Evolutionary conservation across 768 basidiomycete species (phyloP), one percentile per base, ranked within the genome.

Genomic region (Leccinum barrowsii): DNA sequence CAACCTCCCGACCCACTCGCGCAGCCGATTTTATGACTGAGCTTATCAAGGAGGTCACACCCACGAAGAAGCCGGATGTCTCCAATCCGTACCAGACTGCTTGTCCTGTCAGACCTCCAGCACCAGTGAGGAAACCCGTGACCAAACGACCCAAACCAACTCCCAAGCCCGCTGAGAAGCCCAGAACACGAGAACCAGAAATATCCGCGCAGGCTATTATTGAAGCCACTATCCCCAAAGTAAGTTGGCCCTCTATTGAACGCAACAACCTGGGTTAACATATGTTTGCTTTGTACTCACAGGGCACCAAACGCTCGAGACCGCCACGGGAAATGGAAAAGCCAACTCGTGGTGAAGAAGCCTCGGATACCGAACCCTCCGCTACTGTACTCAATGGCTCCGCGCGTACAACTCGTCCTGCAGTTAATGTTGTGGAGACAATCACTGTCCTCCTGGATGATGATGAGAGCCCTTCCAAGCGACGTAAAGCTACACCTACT

Each of bases 271-370:
- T 7, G 65, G 21, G 64, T 54, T 48, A 35, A 17, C 24, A 58
- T 59, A 44, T 59, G 15, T 37, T 57, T 58, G 22, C 11, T 32
- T 52, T 47, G 2, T 42, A 44, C 40, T 44, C 63, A 22, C 67
- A 90, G 89, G 90, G 89, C 58, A 89, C 85, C 68, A 89, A 89
- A 67, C 85, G 90, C 49, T 83, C 87, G 47, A 82, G 89, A 42
- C 89, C 90, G 5, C 86, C 87, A n/a, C 71, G 79, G 3, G 77
- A 82, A 54, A 66, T 87, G 32, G 79, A 80, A 60, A 82, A 74
- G 62, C 60, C 64, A 34, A 32, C 22, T 46, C 59, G 49, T 50
- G 53, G 12, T 12, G 65, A 59, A 50, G 59, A 49, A 22, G 26
- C 47, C 22, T 34, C 28, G 40, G 57, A 62, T 32, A 56, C 11